Evolutionary conservation across 2,329 filamentous ascomycete species (phyloP).

Genomic region (Mollisiaceae sp.): DNA sequence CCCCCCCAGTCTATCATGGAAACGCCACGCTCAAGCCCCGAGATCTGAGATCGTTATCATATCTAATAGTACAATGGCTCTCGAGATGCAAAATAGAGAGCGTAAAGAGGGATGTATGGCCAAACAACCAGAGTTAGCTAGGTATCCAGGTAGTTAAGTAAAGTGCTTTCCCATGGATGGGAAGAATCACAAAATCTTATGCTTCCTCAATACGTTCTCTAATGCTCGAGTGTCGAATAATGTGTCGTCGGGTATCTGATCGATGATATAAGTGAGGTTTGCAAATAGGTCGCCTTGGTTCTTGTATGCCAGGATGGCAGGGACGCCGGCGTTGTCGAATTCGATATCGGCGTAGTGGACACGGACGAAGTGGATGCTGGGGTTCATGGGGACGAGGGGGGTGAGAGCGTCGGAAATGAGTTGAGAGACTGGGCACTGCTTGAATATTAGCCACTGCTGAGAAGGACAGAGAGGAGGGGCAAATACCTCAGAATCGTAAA

Average conservation of each 20-base stretch:
- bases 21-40: constrained; percentile 5
- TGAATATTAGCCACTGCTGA: constrained; percentile 29
- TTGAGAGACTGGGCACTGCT: constrained; percentile 76
- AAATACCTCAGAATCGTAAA: constrained; percentile 84
- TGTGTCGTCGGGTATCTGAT: constrained; percentile 78
- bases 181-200: constrained; percentile 48
- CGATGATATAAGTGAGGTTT: constrained; percentile 84
- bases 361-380: constrained; percentile 83
- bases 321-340: constrained; percentile 87
- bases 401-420: constrained; percentile 80
- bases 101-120: neutral
- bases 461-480: constrained; percentile 9
- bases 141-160: no score
- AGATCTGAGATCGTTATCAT: neutral
- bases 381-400: constrained; percentile 73
- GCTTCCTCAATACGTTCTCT: constrained; percentile 56
- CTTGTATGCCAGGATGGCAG: constrained; percentile 86
- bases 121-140: neutral
- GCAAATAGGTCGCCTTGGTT: constrained; percentile 88
- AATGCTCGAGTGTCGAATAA: constrained; percentile 60
- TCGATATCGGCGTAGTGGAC: constrained; percentile 91
- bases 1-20: neutral
- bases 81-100: neutral
- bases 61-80: constrained; percentile 1
- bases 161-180: neutral